These are phyloP conservation scores for Clitopilus passeckerianus DNA, from an alignment of 768 basidiomycete species.

Conservation along the genomic window DNA sequence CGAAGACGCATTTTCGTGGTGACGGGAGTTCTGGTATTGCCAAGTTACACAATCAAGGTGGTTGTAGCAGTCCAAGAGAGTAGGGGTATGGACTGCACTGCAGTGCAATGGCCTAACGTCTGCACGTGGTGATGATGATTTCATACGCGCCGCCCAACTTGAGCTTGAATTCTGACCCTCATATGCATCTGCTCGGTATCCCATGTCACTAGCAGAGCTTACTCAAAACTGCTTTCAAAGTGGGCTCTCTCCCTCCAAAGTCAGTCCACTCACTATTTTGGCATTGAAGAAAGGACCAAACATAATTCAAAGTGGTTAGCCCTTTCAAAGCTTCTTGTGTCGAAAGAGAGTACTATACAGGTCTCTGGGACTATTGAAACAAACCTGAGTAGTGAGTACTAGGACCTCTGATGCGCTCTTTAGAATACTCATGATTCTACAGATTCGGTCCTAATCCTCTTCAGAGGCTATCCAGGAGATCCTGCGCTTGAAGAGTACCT, in stretches of 20 bases:
- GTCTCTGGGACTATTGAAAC: conserved; percentile 41
- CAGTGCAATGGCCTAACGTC: too few species aligned
- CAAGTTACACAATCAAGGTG: too few species aligned
- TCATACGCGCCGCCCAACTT: not conserved
- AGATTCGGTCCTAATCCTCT: conserved; percentile 71
- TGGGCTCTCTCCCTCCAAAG: conserved; percentile 62
- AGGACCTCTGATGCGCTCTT: not conserved
- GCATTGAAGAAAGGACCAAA: not conserved
- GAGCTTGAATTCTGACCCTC: not conserved
- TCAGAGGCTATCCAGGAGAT: conserved; percentile 66
- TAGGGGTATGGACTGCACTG: too few species aligned
- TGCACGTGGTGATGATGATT: too few species aligned
- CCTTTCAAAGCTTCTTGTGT: conserved; percentile 57
- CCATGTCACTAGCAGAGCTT: conserved; percentile 65
- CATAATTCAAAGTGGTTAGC: conserved; percentile 53
- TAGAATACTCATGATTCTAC: not conserved
- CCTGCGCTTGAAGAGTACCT: conserved; percentile 64
- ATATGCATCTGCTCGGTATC: not conserved
- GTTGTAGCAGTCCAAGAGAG: too few species aligned
- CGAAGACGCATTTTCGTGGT: not conserved
- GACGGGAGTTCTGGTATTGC: not conserved
- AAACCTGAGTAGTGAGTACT: conserved; percentile 55
- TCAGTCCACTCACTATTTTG: conserved; percentile 22
- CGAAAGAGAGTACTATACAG: conserved; percentile 37
- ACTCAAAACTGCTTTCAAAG: conserved; percentile 73